Evolutionary conservation across 192 early-diverging fungal genomes (phyloP), one percentile per base, ranked within the genome.

Genomic region (Gamsiella multidivaricata): DNA sequence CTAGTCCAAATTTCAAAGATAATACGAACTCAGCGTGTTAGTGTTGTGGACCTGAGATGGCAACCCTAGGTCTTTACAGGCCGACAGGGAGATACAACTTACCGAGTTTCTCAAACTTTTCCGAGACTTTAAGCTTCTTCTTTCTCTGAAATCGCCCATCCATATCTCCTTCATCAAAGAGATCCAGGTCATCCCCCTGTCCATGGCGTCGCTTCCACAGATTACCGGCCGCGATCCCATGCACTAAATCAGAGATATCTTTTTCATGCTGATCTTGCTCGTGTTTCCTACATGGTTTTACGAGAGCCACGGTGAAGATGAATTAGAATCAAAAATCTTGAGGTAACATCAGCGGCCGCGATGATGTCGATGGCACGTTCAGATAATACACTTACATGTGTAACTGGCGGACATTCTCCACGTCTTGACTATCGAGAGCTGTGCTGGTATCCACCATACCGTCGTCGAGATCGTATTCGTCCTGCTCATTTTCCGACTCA

Each of bases 361-460:
- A n/a, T n/a, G n/a, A n/a, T n/a, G n/a, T n/a, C n/a, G n/a, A n/a
- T n/a, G n/a, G n/a, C n/a, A n/a, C n/a, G n/a, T n/a, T n/a, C n/a
- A n/a, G n/a, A n/a, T n/a, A n/a, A n/a, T n/a, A n/a, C n/a, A 60
- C 74, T 52, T 69, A 78, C 74, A 78, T 78, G 25, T 78, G 74
- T 46, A 78, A 42, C 28, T 69, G 31, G 2, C 66, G 65, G 17
- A 78, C 66, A 39, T 69, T 50, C 37, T 78, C 74, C 15, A 57
- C 54, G 45, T 69, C 74, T 25, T 63, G 18, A 28, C 55, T 53
- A 41, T 65, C 33, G 5, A 78, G 31, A 0, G 46, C 29, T 9
- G 42, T 33, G 10, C 15, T 49, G 22, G 64, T 54, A 28, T 78
- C 74, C 37, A 78, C 46, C 74, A 78, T 78, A 0, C 65, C 74